Base-by-base conservation (phyloP, 495 filamentous ascomycete species). In the Aspergillus affinis region DNA sequence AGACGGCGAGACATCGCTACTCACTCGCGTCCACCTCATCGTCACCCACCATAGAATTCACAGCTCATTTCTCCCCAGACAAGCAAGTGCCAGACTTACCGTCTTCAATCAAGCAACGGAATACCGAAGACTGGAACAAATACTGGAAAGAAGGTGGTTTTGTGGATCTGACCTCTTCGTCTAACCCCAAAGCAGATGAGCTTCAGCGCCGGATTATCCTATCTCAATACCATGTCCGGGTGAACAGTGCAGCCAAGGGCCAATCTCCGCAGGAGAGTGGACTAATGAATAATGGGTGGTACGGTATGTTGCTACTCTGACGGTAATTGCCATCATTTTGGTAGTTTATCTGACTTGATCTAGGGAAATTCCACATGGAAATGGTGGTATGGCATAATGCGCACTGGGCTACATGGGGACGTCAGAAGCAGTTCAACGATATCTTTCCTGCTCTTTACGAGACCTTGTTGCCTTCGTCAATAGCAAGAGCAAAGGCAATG, bases 281-380 rank as follows among this genome's bases (percentile, higher is more conserved):
- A n/a, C 36, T 64, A 6, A 64, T 64, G 62, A 60, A 64, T 18
- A 64, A 64, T 32, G 62, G 62, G 54, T 64, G 62, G 62, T 64
- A 64, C 49, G 62, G 62, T 55, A 49, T 10, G 60, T 62, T 17
- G 30, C 30, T 26, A 26, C 2, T 36, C 15, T 2, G 13, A 49
- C 46, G 0, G 3, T n/a, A 9, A 29, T 15, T 48, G 8, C 23
- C 12, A 18, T 26, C 4, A 26, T 26, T 26, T 32, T 48, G 15
- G 10, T 49, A 17, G 27, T 19, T 18, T 41, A 52, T 49, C n/a
- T 32, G 19, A 26, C 26, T 30, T 19, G 7, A 4, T 50, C 0
- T 17, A 63, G 57, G 57, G 6, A 64, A 64, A 18, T 64, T 64
- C 45, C 62, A 64, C 17, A 64, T 64, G 62, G 62, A 64, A 45